A percentile compares a stretch with the other conserved stretches of the same genome.
These are phyloP conservation scores for Mucor velutinosus DNA, from an alignment of 371 early-diverging fungal genomes.

Conservation along the genomic window DNA sequence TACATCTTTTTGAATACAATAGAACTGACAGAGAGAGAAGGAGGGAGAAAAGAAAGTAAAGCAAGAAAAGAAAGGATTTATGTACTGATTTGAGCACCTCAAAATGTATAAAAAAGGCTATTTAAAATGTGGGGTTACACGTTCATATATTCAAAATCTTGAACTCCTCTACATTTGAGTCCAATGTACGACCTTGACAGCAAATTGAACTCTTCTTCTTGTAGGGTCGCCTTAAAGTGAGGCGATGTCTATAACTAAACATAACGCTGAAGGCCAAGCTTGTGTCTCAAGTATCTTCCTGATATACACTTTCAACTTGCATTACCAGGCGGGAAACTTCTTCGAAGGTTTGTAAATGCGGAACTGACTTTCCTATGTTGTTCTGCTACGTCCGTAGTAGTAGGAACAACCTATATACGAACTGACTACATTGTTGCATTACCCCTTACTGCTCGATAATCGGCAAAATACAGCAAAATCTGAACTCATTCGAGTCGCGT, in stretches of 20 bases:
- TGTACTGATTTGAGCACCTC: neutral
- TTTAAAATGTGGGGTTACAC: neutral
- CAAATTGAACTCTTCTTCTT: neutral
- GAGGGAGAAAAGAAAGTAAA: neutral
- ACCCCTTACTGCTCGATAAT: too few relatives aligned
- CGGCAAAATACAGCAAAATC: too few relatives aligned
- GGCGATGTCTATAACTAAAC: neutral
- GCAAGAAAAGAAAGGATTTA: neutral
- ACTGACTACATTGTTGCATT: too few relatives aligned
- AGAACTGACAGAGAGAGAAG: neutral
- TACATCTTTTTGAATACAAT: neutral
- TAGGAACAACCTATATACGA: too few relatives aligned
- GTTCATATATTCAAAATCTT: neutral
- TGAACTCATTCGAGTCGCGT: too few relatives aligned
- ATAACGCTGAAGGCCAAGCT: too few relatives aligned
- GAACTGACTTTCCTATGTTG: too few relatives aligned
- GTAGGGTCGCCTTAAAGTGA: neutral
- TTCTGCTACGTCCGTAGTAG: too few relatives aligned
- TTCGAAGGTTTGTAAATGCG: too few relatives aligned
- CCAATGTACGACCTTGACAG: neutral
- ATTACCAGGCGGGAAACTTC: too few relatives aligned
- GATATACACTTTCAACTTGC: too few relatives aligned
- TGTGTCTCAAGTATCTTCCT: too few relatives aligned
- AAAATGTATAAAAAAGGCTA: neutral
- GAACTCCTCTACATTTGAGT: neutral